These are phyloP conservation scores for Bidens hawaiensis DNA, from an alignment of 140 eudicot species.

Conservation along the genomic window DNA sequence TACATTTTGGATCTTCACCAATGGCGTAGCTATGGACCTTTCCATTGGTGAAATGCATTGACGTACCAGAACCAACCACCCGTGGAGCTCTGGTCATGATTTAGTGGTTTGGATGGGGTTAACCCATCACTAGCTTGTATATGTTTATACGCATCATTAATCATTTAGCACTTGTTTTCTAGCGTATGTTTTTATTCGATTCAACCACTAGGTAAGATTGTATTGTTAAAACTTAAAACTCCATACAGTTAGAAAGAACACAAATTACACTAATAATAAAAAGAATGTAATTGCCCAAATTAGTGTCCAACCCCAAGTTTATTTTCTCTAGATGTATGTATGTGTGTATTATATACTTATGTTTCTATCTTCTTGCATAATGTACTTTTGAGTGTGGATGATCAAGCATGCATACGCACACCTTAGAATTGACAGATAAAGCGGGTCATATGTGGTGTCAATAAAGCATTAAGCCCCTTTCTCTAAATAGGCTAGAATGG, in stretches of 20 bases:
- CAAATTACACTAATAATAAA: neutral
- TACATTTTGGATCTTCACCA: neutral
- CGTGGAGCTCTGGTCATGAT: neutral
- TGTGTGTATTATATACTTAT: neutral
- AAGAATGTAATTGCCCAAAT: neutral
- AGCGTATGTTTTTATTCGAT: neutral
- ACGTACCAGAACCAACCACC: neutral
- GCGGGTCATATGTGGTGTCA: constrained; percentile 30
- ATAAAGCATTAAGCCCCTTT: constrained; percentile 34
- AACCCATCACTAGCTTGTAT: neutral
- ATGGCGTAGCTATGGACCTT: neutral
- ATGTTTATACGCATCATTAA: neutral
- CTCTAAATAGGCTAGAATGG: constrained; percentile 34
- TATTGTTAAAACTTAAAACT: neutral
- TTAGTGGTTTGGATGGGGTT: no score
- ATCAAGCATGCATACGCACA: constrained; percentile 32
- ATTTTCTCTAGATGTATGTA: neutral
- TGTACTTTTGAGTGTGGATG: constrained; percentile 3
- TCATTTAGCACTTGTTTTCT: neutral
- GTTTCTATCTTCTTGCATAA: neutral
- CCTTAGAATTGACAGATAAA: constrained; percentile 24
- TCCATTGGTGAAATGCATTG: neutral
- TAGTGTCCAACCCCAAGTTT: no score
- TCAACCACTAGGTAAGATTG: neutral
- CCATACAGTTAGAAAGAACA: neutral